Percentiles rank a stretch among this genome's conserved stretches.
Conservation (phyloP, 345 rosid species). For the Conringia planisiliqua region DNA sequence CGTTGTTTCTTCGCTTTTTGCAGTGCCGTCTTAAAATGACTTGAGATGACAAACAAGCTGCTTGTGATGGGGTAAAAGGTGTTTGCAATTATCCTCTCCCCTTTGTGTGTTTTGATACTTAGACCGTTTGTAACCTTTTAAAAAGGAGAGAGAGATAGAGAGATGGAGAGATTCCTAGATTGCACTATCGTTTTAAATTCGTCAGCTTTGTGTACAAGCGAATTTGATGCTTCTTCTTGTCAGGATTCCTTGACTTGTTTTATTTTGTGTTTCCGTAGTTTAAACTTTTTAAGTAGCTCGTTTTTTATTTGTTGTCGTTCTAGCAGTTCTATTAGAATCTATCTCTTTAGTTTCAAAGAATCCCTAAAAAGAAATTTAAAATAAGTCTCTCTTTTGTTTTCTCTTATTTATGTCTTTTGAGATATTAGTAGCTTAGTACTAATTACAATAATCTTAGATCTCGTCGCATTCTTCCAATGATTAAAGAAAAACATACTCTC, state of each 20-base stretch:
- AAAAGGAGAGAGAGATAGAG: neutral
- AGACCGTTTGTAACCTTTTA: neutral
- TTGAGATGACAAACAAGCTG: neutral
- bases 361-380: too few species aligned
- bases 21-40: constrained; percentile 5
- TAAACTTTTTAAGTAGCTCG: neutral
- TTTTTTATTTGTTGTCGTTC: neutral
- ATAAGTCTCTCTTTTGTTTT: neutral
- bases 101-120: neutral
- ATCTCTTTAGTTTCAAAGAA: neutral
- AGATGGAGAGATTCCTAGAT: neutral
- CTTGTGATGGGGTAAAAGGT: neutral
- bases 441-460: neutral
- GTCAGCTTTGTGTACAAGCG: neutral
- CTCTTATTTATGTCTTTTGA: neutral
- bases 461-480: neutral
- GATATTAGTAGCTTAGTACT: neutral
- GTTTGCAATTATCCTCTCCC: neutral
- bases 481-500: neutral
- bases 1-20: neutral
- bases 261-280: neutral
- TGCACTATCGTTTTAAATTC: neutral
- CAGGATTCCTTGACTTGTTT: neutral
- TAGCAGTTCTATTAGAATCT: too few species aligned
- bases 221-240: neutral